Evolutionary conservation across 1,284 basidiomycete species (phyloP).

Genomic region (Moesziomyces sp.): DNA sequence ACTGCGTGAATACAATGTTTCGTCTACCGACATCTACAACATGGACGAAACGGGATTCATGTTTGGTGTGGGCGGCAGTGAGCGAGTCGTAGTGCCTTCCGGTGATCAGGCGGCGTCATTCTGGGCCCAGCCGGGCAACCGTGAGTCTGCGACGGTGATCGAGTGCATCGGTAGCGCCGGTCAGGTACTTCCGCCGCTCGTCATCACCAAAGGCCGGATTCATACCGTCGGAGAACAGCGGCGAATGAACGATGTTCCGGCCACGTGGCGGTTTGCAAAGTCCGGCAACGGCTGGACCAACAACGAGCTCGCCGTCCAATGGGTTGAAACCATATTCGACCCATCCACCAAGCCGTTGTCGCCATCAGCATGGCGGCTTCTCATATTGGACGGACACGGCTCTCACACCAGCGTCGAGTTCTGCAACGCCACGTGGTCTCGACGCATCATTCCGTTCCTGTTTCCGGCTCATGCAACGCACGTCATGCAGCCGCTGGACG

Average conservation of each 20-base stretch:
- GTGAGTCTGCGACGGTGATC: no score
- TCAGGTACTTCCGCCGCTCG: no score
- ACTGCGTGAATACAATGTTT: no score
- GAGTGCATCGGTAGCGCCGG: no score
- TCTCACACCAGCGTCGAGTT: conserved; percentile 8
- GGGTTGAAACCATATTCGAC: conserved; percentile 9
- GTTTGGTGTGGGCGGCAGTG: no score
- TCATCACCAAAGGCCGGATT: no score
- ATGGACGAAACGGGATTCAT: no score
- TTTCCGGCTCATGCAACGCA: conserved; percentile 12
- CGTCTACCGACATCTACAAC: no score
- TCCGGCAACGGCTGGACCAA: conserved; percentile 2
- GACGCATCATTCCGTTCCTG: conserved; percentile 5
- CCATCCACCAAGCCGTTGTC: conserved; percentile 1
- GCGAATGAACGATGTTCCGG: conserved; percentile 7
- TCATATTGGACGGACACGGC: conserved; percentile 16
- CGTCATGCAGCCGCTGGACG: conserved; percentile 19
- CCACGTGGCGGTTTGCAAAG: conserved; percentile 12
- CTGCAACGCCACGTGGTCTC: conserved; percentile 1
- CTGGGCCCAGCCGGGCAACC: no score
- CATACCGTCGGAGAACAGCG: conserved; percentile 10
- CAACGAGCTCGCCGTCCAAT: conserved; percentile 4
- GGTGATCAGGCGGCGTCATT: no score
- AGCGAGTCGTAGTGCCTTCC: no score
- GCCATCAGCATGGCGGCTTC: conserved; percentile 9